Base-by-base conservation (phyloP, 73 alveolate genomes). In the Breviolum minutum region DNA sequence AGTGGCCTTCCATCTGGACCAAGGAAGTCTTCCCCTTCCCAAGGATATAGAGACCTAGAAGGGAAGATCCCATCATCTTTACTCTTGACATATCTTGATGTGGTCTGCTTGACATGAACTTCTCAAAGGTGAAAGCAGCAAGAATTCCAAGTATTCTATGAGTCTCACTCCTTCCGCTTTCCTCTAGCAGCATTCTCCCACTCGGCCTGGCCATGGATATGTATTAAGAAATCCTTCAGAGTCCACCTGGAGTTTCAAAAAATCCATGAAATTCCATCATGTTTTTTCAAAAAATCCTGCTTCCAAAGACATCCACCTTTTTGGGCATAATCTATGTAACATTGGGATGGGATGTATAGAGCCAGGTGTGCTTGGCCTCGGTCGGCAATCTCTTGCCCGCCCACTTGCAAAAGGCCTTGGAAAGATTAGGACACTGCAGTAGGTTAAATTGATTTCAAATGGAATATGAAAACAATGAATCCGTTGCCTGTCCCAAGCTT, bases 171-270 rank as follows among this genome's bases (percentile, higher is more conserved):
- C 74, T 90, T 93, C 16, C 86, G 54, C 91, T 77, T 93, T 19
- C 98, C 98, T n/a, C 98, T 24, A 24, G 98, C 98, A 7, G 98
- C 98, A n/a, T 93, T 93, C 54, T 93, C 98, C 98, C 98, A 93
- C 74, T 93, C 98, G 10, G 98, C 98, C 97, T 91, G 63, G 69
- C 89, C 7, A 7, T 76, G 17, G 81, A 17, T 6, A 70, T n/a
- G 54, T 2, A 40, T 40, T 40, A 40, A 40, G 54, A 40, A 40
- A 40, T 3, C 54, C 54, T 40, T 40, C 54, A 40, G 54, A 40
- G 54, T 40, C 54, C 54, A 0, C 54, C 54, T 40, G 54, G 54
- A 40, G 54, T 40, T 40, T 40, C 54, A 40, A n/a, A n/a, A n/a
- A n/a, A n/a, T n/a, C n/a, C n/a, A n/a, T n/a, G n/a, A n/a, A n/a